Base-by-base conservation (phyloP, 2,329 filamentous ascomycete genomes). In the Verticillium longisporum region DNA sequence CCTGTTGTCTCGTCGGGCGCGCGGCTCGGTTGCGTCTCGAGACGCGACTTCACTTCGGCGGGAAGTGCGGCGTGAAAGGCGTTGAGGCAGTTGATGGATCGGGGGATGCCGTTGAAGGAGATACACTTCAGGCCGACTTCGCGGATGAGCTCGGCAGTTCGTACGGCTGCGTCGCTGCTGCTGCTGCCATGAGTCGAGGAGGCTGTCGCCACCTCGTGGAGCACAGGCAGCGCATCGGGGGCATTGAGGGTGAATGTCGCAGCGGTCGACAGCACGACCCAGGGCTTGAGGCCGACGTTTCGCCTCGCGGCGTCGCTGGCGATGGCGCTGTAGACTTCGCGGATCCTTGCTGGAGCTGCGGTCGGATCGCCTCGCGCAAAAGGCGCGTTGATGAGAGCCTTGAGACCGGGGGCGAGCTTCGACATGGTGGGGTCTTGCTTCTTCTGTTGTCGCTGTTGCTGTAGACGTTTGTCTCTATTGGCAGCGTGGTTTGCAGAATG, bases 181-280 rank as follows among this genome's bases (percentile, higher is more conserved):
- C 61, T 55, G 60, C 59, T 61, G 64, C 63, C 10, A 9, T 18
- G 6, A 63, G 61, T 54, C 37, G 63, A 31, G 26, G 26, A 31
- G 31, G 64, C 38, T 65, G 77, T 73, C 11, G 82, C 81, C 36
- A 83, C 73, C 60, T 80, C 69, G 74, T 86, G 87, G 13, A 93
- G 82, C 26, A 82, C 75, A 4, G 84, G 76, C 66, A 94, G 83
- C 3, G 90, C 89, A 61, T 90, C 88, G 31, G 91, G 91, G 1
- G 90, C 92, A 78, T 96, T 95, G 79, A 95, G 86, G 1, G 91
- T 95, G 77, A 94, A 90, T 1, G 90, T 92, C 18, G 91, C 88
- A 36, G 91, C 91, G 1, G 91, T 89, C 87, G 88, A 87, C 41
- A 90, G 74, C 15, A 85, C 83, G 15, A 91, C 73, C 88, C 88